These are phyloP conservation scores for Serendipita indica DNA, from an alignment of 768 basidiomycete species.

Conservation along the genomic window DNA sequence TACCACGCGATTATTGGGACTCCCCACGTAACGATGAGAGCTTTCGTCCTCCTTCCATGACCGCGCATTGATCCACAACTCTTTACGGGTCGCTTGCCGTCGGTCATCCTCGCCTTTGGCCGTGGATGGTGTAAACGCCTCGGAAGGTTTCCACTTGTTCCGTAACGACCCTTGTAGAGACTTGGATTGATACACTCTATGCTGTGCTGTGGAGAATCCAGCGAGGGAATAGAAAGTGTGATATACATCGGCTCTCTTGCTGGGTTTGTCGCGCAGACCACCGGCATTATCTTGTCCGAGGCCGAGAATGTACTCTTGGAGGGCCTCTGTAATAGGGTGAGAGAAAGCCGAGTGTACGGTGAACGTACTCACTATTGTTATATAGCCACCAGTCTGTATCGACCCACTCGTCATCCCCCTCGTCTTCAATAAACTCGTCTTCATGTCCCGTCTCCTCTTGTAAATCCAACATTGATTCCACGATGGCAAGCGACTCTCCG, in stretches of 20 bases:
- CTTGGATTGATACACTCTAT: slow-evolving; percentile 43
- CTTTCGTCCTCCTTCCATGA: slow-evolving; percentile 53
- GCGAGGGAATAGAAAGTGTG: slow-evolving; percentile 89
- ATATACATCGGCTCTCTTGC: slow-evolving; percentile 86
- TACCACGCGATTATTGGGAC: slow-evolving; percentile 46
- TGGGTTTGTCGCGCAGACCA: slow-evolving; percentile 88
- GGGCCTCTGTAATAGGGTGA: slow-evolving; percentile 29
- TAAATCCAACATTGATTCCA: slow-evolving; percentile 37
- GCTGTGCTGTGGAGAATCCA: slow-evolving; percentile 81
- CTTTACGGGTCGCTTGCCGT: not conserved
- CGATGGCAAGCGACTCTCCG: slow-evolving; percentile 67
- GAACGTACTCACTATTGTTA: slow-evolving; percentile 7
- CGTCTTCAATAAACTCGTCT: slow-evolving; percentile 14
- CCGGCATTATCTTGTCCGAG: slow-evolving; percentile 78
- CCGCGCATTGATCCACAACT: slow-evolving; percentile 25
- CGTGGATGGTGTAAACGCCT: not conserved
- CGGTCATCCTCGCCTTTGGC: not conserved
- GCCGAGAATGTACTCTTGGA: slow-evolving; percentile 77
- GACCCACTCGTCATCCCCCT: slow-evolving; percentile 37
- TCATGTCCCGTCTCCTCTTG: slow-evolving; percentile 19
- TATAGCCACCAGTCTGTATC: slow-evolving; percentile 46
- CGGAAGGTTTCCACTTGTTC: slow-evolving; percentile 26
- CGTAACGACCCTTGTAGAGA: slow-evolving; percentile 24
- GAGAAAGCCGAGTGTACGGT: not conserved
- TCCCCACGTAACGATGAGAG: slow-evolving; percentile 41